Percentiles rank a stretch among this genome's conserved stretches.
Evolutionary conservation across 257 asterid species (phyloP).

Genomic region (Solanum lignicaule): DNA sequence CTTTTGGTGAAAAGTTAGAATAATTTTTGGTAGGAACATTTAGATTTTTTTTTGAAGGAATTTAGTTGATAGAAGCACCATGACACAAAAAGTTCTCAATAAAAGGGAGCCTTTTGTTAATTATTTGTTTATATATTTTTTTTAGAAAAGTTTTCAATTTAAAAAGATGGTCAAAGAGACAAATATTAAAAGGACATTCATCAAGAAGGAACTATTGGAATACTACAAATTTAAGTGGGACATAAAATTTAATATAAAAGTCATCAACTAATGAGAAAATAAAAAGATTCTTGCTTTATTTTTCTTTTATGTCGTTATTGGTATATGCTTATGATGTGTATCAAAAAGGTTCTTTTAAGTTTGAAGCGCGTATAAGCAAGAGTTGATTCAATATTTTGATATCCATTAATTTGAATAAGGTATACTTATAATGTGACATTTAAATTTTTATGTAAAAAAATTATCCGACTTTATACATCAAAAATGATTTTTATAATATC

Average conservation of each 20-base stretch:
- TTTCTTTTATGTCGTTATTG: neutral
- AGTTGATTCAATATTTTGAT: neutral
- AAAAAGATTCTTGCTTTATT: neutral
- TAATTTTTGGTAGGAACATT: neutral
- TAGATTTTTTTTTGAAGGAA: neutral
- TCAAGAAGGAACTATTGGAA: neutral
- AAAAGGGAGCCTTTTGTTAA: neutral
- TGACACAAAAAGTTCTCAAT: neutral
- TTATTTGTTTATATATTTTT: neutral
- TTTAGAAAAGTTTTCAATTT: neutral
- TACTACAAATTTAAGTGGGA: neutral
- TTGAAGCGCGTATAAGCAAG: neutral
- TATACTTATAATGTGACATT: neutral
- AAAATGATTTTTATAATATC: neutral
- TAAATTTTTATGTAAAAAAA: neutral
- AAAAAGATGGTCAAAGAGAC: neutral
- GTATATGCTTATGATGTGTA: neutral
- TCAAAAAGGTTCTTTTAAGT: neutral
- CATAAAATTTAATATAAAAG: neutral
- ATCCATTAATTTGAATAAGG: neutral
- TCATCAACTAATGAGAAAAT: neutral
- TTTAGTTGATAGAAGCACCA: neutral
- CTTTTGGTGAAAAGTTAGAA: neutral
- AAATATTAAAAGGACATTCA: neutral
- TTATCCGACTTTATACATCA: rapidly evolving